phyloP scores from a whole-genome alignment of 257 asterid genomes.

The Nicotiana obtusifolia region DNA sequence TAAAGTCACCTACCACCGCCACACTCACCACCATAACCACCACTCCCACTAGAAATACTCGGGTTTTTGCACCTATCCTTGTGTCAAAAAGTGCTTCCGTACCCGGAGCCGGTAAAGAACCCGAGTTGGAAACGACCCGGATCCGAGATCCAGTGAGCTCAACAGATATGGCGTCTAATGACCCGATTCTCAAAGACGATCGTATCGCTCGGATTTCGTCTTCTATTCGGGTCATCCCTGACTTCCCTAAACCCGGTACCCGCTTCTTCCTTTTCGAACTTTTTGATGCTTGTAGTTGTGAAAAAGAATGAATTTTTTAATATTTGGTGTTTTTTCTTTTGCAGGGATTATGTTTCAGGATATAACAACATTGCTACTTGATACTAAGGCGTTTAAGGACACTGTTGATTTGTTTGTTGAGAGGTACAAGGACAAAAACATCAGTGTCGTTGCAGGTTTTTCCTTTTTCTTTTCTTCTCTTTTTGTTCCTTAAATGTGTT shows the following conservation, averaged over 20 bases:
- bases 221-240: slow-evolving; percentile 76
- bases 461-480: neutral
- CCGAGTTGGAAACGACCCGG: slow-evolving; percentile 3
- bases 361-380: slow-evolving; percentile 86
- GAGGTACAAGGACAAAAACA: slow-evolving; percentile 59
- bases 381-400: slow-evolving; percentile 80
- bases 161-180: slow-evolving; percentile 40
- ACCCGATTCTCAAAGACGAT: slow-evolving; percentile 29
- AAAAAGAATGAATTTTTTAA: neutral
- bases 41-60: neutral
- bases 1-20: slow-evolving; percentile 25
- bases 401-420: slow-evolving; percentile 88
- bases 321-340: neutral
- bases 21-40: slow-evolving; percentile 8
- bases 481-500: neutral
- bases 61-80: neutral
- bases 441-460: slow-evolving; percentile 76
- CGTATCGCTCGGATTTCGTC: slow-evolving; percentile 71
- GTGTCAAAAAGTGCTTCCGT: neutral
- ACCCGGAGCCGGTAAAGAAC: slow-evolving; percentile 22
- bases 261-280: neutral
- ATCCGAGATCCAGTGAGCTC: slow-evolving; percentile 15
- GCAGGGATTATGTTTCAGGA: slow-evolving; percentile 90
- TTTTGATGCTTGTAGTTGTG: neutral
- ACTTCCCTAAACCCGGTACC: slow-evolving; percentile 85